Percentiles rank a stretch among this genome's conserved stretches.
Evolutionary conservation across 2,329 filamentous ascomycete species (phyloP).

Genomic region (Aspergillus sp.): DNA sequence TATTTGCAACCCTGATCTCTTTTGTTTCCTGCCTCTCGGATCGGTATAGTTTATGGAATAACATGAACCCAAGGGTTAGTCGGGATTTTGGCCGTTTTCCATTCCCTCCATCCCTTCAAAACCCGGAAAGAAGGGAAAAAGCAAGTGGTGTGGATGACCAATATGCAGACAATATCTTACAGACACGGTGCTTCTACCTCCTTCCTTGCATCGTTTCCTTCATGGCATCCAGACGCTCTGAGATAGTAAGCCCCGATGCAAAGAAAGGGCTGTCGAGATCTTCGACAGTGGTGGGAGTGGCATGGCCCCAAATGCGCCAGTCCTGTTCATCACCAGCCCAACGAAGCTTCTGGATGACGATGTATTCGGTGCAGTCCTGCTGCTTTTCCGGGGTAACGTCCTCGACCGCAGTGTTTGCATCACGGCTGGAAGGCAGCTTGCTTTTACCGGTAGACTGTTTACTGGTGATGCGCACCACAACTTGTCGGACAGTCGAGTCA

Average conservation of each 20-base stretch:
- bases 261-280: slow-evolving; percentile 34
- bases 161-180: slow-evolving; percentile 1
- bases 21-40: too few relatives aligned
- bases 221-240: slow-evolving; percentile 31
- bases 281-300: slow-evolving; percentile 37
- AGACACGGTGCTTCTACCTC: slow-evolving; percentile 1
- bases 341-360: slow-evolving; percentile 46
- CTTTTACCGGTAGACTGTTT: slow-evolving; percentile 30
- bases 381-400: slow-evolving; percentile 23
- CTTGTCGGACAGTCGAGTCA: slow-evolving; percentile 36
- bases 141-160: too few relatives aligned
- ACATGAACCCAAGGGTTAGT: too few relatives aligned
- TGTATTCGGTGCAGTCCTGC: slow-evolving; percentile 45
- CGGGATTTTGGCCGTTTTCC: too few relatives aligned
- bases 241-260: slow-evolving; percentile 25
- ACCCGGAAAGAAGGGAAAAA: neutral
- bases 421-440: slow-evolving; percentile 2
- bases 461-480: slow-evolving; percentile 34
- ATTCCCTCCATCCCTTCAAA: too few relatives aligned
- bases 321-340: slow-evolving; percentile 36
- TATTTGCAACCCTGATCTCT: too few relatives aligned
- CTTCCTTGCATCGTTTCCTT: slow-evolving; percentile 14
- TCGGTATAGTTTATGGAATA: too few relatives aligned
- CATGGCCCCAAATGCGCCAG: slow-evolving; percentile 50
- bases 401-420: slow-evolving; percentile 2